Evolutionary conservation across 495 filamentous ascomycete species (phyloP).

Genomic region (Podospora tetraspora): DNA sequence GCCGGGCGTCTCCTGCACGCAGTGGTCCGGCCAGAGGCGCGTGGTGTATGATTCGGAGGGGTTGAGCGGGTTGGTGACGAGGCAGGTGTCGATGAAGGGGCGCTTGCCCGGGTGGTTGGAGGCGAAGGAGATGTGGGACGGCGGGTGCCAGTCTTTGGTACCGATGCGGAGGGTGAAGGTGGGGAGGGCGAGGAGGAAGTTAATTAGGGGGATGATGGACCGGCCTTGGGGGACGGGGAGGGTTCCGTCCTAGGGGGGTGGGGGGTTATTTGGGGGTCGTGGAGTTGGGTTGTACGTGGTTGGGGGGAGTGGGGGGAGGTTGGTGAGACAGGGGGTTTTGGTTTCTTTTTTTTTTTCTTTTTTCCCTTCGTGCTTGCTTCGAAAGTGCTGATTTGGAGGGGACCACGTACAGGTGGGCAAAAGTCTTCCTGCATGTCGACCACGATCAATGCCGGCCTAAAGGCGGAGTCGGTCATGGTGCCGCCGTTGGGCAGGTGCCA

Average conservation of each 20-base stretch:
- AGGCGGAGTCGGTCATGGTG: conserved; percentile 13
- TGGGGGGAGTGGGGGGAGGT: neutral
- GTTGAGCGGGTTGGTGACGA: conserved; percentile 64
- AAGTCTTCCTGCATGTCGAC: conserved; percentile 97
- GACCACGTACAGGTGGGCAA: conserved; percentile 75
- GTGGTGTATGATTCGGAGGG: conserved; percentile 57
- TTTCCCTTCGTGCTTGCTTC: neutral
- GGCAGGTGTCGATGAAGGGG: conserved; percentile 59
- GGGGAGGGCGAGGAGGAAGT: conserved; percentile 65
- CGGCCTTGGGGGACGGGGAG: conserved; percentile 73
- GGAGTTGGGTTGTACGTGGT: neutral
- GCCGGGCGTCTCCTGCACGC: conserved; percentile 68
- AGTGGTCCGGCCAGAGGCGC: conserved; percentile 85
- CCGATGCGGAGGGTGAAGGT: conserved; percentile 66
- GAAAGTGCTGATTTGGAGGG: conserved; percentile 7
- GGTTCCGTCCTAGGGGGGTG: conserved; percentile 59
- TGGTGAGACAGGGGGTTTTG: neutral
- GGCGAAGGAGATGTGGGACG: conserved; percentile 84
- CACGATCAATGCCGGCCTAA: conserved; percentile 52
- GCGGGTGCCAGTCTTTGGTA: conserved; percentile 86
- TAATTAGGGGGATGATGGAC: conserved; percentile 62
- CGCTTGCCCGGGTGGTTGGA: conserved; percentile 63
- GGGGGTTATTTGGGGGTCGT: neutral
- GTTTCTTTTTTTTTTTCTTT: neutral
- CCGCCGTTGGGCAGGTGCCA: conserved; percentile 1